Base-by-base conservation (phyloP, 1,284 basidiomycete genomes). In the Ceratobasidium papillatum region DNA sequence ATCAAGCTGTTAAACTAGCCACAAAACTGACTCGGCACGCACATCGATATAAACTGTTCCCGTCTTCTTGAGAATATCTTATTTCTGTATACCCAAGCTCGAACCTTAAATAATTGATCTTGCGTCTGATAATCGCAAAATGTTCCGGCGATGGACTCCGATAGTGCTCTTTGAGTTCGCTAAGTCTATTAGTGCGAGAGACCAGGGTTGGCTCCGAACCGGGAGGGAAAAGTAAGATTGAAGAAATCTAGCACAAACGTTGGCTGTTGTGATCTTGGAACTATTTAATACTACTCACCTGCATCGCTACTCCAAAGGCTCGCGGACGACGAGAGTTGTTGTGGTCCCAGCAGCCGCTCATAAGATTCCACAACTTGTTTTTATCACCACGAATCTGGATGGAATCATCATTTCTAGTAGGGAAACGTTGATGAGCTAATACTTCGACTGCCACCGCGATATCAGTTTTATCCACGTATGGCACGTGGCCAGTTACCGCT, bases 1-100 rank as follows among this genome's bases (percentile, higher is more conserved):
- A 32, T 52, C 32, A 41, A 27, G 9, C 22, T 14, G 3, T 25
- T 11, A n/a, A 30, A 30, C 41, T 61, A 62, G 30, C n/a, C 34
- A 19, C n/a, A 11, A 19, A 56, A 17, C 3, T 0, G 14, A 61
- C 22, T 9, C 27, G 25, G 34, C 19, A 72, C 69, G 0, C n/a
- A 72, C 69, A 72, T 22, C 69, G 56, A 52, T 72, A 72, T 34
- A 72, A 72, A 45, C 69, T 62, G 45, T 72, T 72, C 32, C 69
- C 69, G 52, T 72, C 69, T 11, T 58, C 69, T 27, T 58, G 56
- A 47, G 69, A 58, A n/a, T 58, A 58, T 32, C 58, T 43, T 45
- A 72, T n/a, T 14, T 58, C 56, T 19, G 56, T 72, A 30, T 62
- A 72, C 11, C 69, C 69, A 27, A 72, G 34, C 56, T 72, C 69